Conservation (phyloP, 2,329 filamentous ascomycete species). For the Colletotrichum magnum region DNA sequence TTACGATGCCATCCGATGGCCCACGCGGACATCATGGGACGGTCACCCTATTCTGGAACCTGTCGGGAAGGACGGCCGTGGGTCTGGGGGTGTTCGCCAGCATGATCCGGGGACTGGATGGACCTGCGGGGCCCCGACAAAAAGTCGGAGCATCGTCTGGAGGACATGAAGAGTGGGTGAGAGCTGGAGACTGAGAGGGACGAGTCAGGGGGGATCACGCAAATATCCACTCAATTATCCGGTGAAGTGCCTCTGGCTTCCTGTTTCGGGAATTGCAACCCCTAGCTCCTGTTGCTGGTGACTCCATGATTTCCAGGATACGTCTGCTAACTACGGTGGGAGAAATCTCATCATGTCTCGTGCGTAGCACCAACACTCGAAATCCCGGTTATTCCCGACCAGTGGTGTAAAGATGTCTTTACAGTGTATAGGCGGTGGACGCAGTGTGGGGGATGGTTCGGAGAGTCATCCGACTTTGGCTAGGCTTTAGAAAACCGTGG, state of each 20-base stretch:
- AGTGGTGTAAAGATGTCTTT: background rate
- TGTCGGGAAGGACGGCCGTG: conserved; percentile 14
- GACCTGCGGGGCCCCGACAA: conserved; percentile 15
- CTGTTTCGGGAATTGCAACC: conserved; percentile 20
- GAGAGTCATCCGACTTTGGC: conserved; percentile 7
- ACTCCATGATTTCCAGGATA: background rate
- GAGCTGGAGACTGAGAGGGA: no score
- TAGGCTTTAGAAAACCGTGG: background rate
- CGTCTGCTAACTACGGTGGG: background rate
- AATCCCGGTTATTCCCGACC: background rate
- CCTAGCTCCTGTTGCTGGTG: conserved; percentile 4
- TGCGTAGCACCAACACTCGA: background rate
- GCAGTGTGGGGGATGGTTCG: conserved; percentile 13
- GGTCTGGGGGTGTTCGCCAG: conserved; percentile 24
- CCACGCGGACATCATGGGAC: conserved; percentile 29
- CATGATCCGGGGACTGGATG: conserved; percentile 25
- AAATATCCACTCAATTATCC: conserved; percentile 21
- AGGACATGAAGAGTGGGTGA: conserved; percentile 5
- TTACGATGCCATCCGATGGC: conserved; percentile 23
- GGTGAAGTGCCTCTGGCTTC: conserved; percentile 28
- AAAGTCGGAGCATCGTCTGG: conserved; percentile 10
- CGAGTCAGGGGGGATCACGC: conserved; percentile 20
- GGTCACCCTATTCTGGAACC: conserved; percentile 24
- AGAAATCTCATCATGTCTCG: background rate
- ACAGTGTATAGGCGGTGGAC: background rate